These are phyloP conservation scores for Whalleya microplaca DNA, from an alignment of 2,329 filamentous ascomycete genomes.

Conservation along the genomic window DNA sequence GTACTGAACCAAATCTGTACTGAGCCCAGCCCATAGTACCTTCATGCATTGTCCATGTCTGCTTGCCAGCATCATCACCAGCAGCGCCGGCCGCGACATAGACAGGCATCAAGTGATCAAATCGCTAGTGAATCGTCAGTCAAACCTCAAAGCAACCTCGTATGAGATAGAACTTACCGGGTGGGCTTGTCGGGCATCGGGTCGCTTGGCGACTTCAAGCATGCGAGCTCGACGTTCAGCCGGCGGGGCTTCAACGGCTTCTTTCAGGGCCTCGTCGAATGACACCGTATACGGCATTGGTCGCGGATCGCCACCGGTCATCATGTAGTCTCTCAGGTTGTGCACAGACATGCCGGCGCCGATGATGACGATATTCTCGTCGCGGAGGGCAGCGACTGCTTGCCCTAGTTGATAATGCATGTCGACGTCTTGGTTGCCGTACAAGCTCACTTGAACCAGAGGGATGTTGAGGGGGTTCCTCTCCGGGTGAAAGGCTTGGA, in stretches of 20 bases:
- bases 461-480: slow-evolving; percentile 67
- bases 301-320: slow-evolving; percentile 45
- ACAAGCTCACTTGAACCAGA: slow-evolving; percentile 74
- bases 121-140: slow-evolving; percentile 33
- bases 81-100: slow-evolving; percentile 52
- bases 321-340: slow-evolving; percentile 62
- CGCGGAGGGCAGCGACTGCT: slow-evolving; percentile 67
- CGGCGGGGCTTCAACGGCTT: slow-evolving; percentile 58
- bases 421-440: slow-evolving; percentile 64
- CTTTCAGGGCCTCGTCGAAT: slow-evolving; percentile 71
- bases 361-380: slow-evolving; percentile 70
- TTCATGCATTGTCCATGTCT: slow-evolving; percentile 52
- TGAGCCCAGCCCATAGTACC: slow-evolving; percentile 51
- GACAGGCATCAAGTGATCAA: slow-evolving; percentile 55
- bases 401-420: slow-evolving; percentile 70
- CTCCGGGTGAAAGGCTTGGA: slow-evolving; percentile 61
- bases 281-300: slow-evolving; percentile 61
- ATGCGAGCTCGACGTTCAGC: slow-evolving; percentile 44
- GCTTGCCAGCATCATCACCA: slow-evolving; percentile 45
- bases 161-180: slow-evolving; percentile 35
- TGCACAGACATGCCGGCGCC: slow-evolving; percentile 77
- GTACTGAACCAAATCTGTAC: slow-evolving; percentile 49
- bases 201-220: slow-evolving; percentile 43
- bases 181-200: slow-evolving; percentile 52
- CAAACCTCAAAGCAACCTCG: neutral